Percentiles rank a stretch among this genome's conserved stretches.
These are phyloP conservation scores for Puccinia horiana DNA, from an alignment of 1,284 basidiomycete genomes.

Conservation along the genomic window DNA sequence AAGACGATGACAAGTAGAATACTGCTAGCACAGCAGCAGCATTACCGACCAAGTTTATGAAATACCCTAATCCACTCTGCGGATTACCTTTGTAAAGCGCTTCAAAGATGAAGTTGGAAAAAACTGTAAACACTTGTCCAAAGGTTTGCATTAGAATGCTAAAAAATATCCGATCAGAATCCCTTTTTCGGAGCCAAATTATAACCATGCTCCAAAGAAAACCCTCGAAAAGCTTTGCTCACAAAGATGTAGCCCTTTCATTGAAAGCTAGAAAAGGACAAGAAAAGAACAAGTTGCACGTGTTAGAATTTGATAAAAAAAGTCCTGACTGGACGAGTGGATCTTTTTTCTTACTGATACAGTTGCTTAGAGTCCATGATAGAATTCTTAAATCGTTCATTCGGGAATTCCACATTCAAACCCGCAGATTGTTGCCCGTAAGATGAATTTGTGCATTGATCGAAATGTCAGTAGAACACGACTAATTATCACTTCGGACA, in stretches of 20 bases:
- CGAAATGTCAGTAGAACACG: not conserved
- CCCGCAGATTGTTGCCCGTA: not conserved
- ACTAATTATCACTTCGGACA: not conserved
- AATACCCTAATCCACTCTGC: not conserved
- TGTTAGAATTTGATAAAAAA: not conserved
- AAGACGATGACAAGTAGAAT: not conserved
- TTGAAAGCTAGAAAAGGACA: not conserved
- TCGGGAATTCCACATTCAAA: not conserved
- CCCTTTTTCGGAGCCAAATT: not conserved
- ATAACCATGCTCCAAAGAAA: not conserved
- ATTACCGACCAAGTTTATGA: slow-evolving; percentile 8
- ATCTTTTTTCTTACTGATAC: slow-evolving; percentile 12
- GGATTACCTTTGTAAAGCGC: not conserved
- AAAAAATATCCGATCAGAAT: not conserved
- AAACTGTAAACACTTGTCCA: slow-evolving; percentile 9
- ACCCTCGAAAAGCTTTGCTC: not conserved
- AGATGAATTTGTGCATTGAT: not conserved
- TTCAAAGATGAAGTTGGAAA: slow-evolving; percentile 25
- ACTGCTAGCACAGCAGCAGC: not conserved
- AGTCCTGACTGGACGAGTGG: too few species aligned
- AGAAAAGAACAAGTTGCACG: not conserved
- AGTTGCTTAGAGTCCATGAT: slow-evolving; percentile 35
- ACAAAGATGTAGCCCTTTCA: slow-evolving; percentile 7
- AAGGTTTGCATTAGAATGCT: slow-evolving; percentile 27
- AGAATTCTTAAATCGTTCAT: slow-evolving; percentile 24